These are phyloP conservation scores for Periconia macrospinosa DNA, from an alignment of 2,329 filamentous ascomycete species.

Conservation along the genomic window DNA sequence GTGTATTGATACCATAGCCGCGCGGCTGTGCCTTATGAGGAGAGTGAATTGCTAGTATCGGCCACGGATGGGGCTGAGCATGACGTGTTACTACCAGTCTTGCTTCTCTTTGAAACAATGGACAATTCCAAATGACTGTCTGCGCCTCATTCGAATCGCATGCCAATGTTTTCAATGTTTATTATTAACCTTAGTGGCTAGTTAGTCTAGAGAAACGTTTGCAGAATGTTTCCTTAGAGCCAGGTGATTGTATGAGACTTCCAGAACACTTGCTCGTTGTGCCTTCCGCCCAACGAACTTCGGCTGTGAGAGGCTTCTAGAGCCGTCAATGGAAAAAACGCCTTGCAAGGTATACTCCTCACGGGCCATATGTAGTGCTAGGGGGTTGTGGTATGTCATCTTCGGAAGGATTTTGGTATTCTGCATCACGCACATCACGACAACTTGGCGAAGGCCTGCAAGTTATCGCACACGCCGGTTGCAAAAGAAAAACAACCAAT, in stretches of 20 bases:
- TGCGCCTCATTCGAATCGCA: too few species aligned
- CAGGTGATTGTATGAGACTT: too few species aligned
- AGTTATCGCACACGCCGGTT: neutral
- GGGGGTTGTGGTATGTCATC: conserved; percentile 1
- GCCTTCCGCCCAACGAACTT: too few species aligned
- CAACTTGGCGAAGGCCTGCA: neutral
- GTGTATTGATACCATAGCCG: neutral
- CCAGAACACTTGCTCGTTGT: too few species aligned
- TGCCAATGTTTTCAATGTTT: too few species aligned
- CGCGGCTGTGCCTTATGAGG: neutral
- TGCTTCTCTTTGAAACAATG: neutral
- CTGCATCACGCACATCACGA: neutral
- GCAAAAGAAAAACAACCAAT: neutral
- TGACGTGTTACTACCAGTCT: neutral
- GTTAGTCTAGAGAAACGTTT: too few species aligned
- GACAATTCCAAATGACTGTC: neutral
- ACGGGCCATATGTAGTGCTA: neutral
- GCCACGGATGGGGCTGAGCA: neutral
- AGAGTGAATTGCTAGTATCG: neutral
- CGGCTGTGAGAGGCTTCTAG: too few species aligned
- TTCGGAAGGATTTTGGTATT: neutral
- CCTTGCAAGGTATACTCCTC: too few species aligned
- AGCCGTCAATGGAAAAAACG: too few species aligned
- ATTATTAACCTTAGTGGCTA: too few species aligned
- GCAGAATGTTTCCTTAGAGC: too few species aligned